phyloP scores from a whole-genome alignment of 2,329 filamentous ascomycete species.

The Aspergillus spinulosporus region DNA sequence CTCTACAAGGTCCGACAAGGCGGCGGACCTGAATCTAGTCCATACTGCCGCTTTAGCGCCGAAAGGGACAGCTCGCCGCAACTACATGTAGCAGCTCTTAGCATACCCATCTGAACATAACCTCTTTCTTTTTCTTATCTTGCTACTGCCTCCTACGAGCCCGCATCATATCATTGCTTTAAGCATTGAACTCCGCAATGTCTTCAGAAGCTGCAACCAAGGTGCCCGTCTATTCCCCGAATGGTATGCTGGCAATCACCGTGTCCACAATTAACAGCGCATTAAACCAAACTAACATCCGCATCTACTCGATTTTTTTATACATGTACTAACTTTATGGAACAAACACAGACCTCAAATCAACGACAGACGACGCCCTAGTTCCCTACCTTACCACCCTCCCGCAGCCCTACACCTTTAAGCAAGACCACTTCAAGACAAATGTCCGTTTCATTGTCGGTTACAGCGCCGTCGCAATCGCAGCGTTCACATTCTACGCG shows the following conservation, averaged over 20 bases:
- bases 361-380: conserved; percentile 92
- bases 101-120: not conserved
- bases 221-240: conserved; percentile 48
- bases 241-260: conserved; percentile 35
- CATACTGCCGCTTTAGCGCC: conserved; percentile 27
- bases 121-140: not conserved
- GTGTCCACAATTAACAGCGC: not conserved
- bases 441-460: conserved; percentile 83
- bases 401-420: conserved; percentile 62
- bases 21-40: conserved; percentile 3
- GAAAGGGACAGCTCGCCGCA: conserved; percentile 42
- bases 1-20: conserved; percentile 21
- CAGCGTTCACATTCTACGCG: conserved; percentile 81
- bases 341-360: conserved; percentile 75
- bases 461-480: conserved; percentile 76
- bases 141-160: not conserved
- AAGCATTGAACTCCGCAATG: conserved; percentile 22
- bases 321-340: not conserved
- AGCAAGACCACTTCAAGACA: conserved; percentile 74
- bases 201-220: conserved; percentile 36
- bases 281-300: too few relatives aligned
- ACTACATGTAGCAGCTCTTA: conserved; percentile 16
- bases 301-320: too few relatives aligned
- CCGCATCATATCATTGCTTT: not conserved
- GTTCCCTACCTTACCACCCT: conserved; percentile 89